These are phyloP conservation scores for Xylaria digitata DNA, from an alignment of 2,329 filamentous ascomycete species.

Conservation along the genomic window DNA sequence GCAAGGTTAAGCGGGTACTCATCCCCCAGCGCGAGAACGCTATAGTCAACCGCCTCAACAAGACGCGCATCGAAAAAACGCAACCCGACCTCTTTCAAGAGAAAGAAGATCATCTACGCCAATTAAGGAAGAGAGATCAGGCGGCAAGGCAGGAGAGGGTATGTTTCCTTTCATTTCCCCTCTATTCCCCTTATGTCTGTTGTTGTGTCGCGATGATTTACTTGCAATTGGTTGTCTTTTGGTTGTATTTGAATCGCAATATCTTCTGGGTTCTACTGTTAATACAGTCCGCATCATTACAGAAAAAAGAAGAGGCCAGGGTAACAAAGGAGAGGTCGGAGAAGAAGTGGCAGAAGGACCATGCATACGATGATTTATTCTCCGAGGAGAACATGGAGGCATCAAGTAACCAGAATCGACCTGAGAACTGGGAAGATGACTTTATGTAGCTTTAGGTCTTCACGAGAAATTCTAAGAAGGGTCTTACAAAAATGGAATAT, in stretches of 20 bases:
- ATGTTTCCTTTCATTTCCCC: constrained; percentile 43
- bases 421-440: constrained; percentile 84
- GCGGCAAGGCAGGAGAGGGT: constrained; percentile 71
- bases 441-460: constrained; percentile 76
- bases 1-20: constrained; percentile 84
- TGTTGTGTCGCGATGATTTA: not conserved
- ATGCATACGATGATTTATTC: constrained; percentile 95
- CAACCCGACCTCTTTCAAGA: constrained; percentile 86
- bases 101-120: constrained; percentile 78
- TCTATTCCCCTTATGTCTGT: not conserved
- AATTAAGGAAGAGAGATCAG: constrained; percentile 78
- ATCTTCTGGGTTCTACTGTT: not conserved
- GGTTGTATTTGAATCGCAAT: not conserved
- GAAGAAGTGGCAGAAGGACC: constrained; percentile 95
- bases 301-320: constrained; percentile 81
- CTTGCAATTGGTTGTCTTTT: not conserved
- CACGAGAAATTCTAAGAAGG: no score
- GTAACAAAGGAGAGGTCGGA: constrained; percentile 84
- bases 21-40: constrained; percentile 85
- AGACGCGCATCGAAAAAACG: constrained; percentile 91
- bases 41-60: constrained; percentile 97
- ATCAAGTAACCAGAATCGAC: constrained; percentile 87
- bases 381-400: constrained; percentile 81
- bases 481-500: no score
- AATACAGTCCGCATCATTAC: not conserved